Evolutionary conservation across 257 asterid species (phyloP).

Genomic region (Knoxia roxburghii): DNA sequence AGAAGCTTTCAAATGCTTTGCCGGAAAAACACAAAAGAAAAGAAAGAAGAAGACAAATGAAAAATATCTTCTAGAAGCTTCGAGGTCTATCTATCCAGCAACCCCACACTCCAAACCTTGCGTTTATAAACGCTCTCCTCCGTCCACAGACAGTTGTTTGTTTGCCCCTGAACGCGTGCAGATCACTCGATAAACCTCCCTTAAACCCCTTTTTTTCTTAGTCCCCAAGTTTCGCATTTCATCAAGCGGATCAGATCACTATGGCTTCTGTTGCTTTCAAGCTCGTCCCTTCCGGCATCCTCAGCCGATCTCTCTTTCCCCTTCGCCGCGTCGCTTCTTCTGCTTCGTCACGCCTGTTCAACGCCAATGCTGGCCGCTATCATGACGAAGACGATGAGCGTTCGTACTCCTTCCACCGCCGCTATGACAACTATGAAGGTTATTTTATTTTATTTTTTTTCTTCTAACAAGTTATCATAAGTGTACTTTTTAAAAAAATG

Average conservation of each 20-base stretch:
- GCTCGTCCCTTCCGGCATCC: conserved; percentile 2
- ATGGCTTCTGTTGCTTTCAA: conserved; percentile 15
- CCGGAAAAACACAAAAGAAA: too few relatives aligned
- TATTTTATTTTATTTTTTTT: too few relatives aligned
- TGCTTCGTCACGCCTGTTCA: conserved; percentile 1
- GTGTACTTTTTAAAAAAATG: too few relatives aligned
- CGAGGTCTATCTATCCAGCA: not conserved
- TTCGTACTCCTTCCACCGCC: not conserved
- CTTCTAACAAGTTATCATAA: too few relatives aligned
- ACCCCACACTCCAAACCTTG: not conserved
- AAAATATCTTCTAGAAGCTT: not conserved
- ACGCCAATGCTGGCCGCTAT: not conserved
- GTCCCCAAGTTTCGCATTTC: not conserved
- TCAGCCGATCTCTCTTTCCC: not conserved
- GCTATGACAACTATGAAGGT: too few relatives aligned
- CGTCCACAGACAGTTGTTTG: too few relatives aligned
- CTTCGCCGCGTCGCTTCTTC: conserved; percentile 7
- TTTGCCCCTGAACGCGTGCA: not conserved
- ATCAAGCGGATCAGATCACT: not conserved
- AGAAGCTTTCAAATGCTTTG: too few relatives aligned
- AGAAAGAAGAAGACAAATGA: not conserved
- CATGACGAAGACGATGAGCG: not conserved
- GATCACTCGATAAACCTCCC: not conserved
- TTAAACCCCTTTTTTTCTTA: not conserved
- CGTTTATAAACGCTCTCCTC: not conserved